phyloP scores from a whole-genome alignment of 495 filamentous ascomycete species.

The Penicillium cosmopolitanum region DNA sequence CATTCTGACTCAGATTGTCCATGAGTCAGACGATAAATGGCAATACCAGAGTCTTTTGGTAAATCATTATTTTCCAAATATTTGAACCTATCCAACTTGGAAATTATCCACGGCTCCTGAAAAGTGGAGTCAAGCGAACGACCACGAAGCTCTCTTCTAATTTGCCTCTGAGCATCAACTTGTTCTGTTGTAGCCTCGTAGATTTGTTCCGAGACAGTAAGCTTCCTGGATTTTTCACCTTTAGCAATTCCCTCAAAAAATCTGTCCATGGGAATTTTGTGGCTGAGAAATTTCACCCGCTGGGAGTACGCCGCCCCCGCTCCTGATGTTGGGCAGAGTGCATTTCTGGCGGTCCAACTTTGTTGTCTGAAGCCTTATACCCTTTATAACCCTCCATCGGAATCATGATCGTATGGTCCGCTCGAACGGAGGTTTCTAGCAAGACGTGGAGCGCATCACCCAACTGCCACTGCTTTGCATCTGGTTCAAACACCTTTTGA shows the following conservation, averaged over 20 bases:
- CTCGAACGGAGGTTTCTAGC: constrained; percentile 20
- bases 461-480: constrained; percentile 21
- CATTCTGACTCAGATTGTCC: constrained; percentile 32
- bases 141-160: constrained; percentile 22
- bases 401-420: constrained; percentile 31
- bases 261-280: neutral
- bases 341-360: neutral
- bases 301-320: constrained; percentile 16
- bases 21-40: constrained; percentile 39
- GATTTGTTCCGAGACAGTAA: neutral
- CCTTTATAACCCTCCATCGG: constrained; percentile 32
- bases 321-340: constrained; percentile 2
- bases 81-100: constrained; percentile 4
- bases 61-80: neutral
- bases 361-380: constrained; percentile 6
- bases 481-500: neutral
- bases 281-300: constrained; percentile 16
- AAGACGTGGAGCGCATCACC: constrained; percentile 32
- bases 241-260: no score
- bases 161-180: constrained; percentile 23
- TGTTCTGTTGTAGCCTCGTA: constrained; percentile 11
- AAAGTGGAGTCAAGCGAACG: constrained; percentile 21
- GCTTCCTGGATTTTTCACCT: no score
- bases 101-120: constrained; percentile 23
- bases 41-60: constrained; percentile 21